These are phyloP conservation scores for Porodaedalea pini DNA, from an alignment of 1,284 basidiomycete genomes.

Conservation along the genomic window DNA sequence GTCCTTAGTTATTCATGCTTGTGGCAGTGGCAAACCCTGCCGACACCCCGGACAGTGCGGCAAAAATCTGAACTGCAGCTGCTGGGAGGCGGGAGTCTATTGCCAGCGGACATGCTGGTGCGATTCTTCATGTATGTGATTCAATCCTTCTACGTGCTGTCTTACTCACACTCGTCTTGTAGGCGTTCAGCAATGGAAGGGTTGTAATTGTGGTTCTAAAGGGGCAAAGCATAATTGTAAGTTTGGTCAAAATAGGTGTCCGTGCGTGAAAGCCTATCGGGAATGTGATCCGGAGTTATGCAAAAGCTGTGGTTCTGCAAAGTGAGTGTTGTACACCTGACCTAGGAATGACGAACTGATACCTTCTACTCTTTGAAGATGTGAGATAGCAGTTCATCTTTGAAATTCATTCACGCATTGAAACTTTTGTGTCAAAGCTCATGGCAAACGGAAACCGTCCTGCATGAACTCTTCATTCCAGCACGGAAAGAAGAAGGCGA, in stretches of 20 bases:
- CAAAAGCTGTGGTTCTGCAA: neutral
- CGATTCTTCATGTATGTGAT: conserved; percentile 1
- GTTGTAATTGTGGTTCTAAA: conserved; percentile 1
- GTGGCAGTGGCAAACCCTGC: neutral
- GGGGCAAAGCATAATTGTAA: neutral
- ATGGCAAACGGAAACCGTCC: neutral
- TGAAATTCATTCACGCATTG: no score
- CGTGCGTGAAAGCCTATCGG: neutral
- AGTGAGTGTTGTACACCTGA: no score
- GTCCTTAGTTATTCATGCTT: no score
- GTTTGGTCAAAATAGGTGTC: neutral
- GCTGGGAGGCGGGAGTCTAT: conserved; percentile 4
- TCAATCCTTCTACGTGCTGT: neutral
- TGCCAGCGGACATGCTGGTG: conserved; percentile 9
- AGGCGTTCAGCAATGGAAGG: conserved; percentile 14
- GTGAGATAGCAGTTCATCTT: no score
- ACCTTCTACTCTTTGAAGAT: no score
- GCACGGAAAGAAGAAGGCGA: neutral
- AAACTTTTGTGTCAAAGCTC: no score
- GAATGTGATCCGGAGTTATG: conserved; percentile 15
- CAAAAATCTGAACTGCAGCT: neutral
- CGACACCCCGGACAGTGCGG: conserved; percentile 6
- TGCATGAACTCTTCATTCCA: conserved; percentile 3
- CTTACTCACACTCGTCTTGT: neutral
- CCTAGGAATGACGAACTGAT: no score